A percentile compares a stretch with the other conserved stretches of the same genome.
phyloP scores from a whole-genome alignment of 1,284 basidiomycete genomes.

The Mycena sp. region DNA sequence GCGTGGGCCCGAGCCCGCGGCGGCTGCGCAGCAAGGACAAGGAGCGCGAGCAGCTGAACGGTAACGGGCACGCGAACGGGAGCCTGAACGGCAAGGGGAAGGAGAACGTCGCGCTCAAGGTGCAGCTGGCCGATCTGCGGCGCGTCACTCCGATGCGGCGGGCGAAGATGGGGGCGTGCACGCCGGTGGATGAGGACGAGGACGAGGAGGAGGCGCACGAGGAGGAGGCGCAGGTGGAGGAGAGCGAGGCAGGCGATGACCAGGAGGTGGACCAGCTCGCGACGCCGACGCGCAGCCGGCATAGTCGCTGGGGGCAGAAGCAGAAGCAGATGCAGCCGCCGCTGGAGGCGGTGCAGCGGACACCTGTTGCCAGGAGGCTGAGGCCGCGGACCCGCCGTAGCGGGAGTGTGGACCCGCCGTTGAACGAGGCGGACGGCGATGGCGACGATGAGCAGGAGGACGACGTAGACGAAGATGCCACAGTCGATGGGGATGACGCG shows the following conservation, averaged over 20 bases:
- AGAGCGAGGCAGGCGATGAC: conserved; percentile 37
- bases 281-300: conserved; percentile 42
- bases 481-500: conserved; percentile 47
- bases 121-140: conserved; percentile 22
- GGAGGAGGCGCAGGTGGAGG: conserved; percentile 37
- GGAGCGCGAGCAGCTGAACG: conserved; percentile 33
- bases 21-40: conserved; percentile 73
- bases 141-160: conserved; percentile 27
- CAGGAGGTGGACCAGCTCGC: conserved; percentile 35
- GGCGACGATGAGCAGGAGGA: conserved; percentile 37
- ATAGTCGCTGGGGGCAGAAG: conserved; percentile 26
- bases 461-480: conserved; percentile 51
- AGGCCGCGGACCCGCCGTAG: conserved; percentile 65
- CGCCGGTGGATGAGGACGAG: conserved; percentile 1
- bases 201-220: no score
- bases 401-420: conserved; percentile 25
- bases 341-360: conserved; percentile 54
- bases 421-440: conserved; percentile 25
- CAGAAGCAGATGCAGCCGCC: conserved; percentile 39
- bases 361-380: conserved; percentile 69
- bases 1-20: conserved; percentile 64
- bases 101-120: conserved; percentile 27
- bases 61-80: background rate
- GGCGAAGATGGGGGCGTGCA: conserved; percentile 16
- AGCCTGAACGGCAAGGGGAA: conserved; percentile 22